Evolutionary conservation across 495 filamentous ascomycete genomes (phyloP).

Genomic region (Beverwykella pulmonaria): DNA sequence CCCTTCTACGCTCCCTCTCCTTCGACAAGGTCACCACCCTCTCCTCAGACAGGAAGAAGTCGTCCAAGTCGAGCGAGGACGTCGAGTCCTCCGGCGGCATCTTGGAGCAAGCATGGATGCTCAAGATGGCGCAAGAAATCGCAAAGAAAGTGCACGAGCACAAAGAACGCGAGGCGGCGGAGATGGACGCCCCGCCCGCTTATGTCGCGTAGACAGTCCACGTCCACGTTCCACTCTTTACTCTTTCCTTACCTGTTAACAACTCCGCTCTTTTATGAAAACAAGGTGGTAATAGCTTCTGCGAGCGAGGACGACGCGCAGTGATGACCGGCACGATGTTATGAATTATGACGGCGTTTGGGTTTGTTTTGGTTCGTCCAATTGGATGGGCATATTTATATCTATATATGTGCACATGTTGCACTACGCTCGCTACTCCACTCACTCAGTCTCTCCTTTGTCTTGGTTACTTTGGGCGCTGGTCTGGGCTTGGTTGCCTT

Average conservation of each 20-base stretch:
- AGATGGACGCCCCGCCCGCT: constrained; percentile 37
- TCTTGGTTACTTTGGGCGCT: background rate
- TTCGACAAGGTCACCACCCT: constrained; percentile 32
- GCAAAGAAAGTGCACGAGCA: constrained; percentile 81
- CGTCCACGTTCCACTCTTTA: background rate
- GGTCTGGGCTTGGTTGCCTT: background rate
- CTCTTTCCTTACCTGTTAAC: background rate
- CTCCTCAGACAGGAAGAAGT: background rate
- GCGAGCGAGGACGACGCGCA: background rate
- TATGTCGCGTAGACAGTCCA: constrained; percentile 26
- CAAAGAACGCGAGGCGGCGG: constrained; percentile 46
- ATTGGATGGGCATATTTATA: background rate
- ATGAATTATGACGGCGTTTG: background rate
- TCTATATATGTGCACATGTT: background rate
- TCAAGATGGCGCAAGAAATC: constrained; percentile 89
- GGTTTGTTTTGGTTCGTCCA: background rate
- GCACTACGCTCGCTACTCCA: constrained; percentile 1
- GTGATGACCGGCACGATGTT: background rate
- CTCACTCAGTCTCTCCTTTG: background rate
- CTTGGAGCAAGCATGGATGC: constrained; percentile 83
- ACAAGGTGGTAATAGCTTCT: background rate
- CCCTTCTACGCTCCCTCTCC: constrained; percentile 35
- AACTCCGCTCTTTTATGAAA: background rate
- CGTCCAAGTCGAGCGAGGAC: background rate
- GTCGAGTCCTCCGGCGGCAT: constrained; percentile 52